Conservation (phyloP, 768 basidiomycete species). For the Kwoniella mangroviensis region DNA sequence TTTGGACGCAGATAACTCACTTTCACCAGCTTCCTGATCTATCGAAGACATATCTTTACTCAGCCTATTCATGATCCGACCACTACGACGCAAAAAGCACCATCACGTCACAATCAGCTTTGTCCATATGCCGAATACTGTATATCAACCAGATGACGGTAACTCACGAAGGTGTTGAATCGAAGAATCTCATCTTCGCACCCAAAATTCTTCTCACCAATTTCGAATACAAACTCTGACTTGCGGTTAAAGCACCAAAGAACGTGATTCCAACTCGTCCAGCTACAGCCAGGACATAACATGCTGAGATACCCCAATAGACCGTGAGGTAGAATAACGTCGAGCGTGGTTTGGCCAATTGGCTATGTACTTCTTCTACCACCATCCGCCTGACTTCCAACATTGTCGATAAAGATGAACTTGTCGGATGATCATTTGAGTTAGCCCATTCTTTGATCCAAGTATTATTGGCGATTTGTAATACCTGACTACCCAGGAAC, state of each 20-base stretch:
- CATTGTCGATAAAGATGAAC: background rate
- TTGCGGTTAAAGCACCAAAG: conserved; percentile 48
- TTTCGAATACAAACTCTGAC: conserved; percentile 48
- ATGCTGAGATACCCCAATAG: conserved; percentile 43
- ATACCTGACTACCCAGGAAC: conserved; percentile 48
- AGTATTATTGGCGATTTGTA: conserved; percentile 54
- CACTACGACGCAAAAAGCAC: conserved; percentile 61
- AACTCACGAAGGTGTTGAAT: conserved; percentile 46
- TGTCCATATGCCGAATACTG: background rate
- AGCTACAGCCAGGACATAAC: conserved; percentile 49
- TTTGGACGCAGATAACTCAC: conserved; percentile 23
- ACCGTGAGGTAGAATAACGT: conserved; percentile 50
- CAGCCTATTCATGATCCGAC: conserved; percentile 78
- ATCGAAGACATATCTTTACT: conserved; percentile 81
- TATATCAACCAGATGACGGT: too few species aligned
- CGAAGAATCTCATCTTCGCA: conserved; percentile 55
- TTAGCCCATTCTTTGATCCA: conserved; percentile 58
- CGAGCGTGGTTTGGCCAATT: conserved; percentile 20
- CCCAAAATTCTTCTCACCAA: conserved; percentile 56
- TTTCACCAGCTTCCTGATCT: conserved; percentile 61
- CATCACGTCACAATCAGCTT: background rate
- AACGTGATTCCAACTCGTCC: conserved; percentile 46
- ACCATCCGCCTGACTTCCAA: background rate
- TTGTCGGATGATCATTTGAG: conserved; percentile 19
- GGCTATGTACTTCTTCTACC: conserved; percentile 2